A percentile compares a stretch with the other conserved stretches of the same genome.
Evolutionary conservation across 2,329 filamentous ascomycete species (phyloP).

Genomic region (Aspergillus thermomutatus): DNA sequence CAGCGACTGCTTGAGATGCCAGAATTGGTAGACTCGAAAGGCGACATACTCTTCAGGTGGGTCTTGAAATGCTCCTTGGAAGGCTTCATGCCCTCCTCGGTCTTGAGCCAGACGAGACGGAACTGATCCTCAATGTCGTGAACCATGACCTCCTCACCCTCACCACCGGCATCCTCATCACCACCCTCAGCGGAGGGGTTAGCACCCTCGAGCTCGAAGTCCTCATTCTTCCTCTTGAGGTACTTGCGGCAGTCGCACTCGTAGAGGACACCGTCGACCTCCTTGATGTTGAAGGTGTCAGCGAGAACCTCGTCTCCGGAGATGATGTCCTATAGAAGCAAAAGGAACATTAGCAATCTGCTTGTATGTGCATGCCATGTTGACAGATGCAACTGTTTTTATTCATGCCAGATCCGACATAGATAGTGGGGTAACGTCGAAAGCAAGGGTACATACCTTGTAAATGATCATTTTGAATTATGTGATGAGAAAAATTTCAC

Average conservation of each 20-base stretch:
- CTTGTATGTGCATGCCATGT: not conserved
- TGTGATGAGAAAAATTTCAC: slow-evolving; percentile 12
- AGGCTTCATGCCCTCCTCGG: slow-evolving; percentile 41
- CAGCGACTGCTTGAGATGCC: slow-evolving; percentile 1
- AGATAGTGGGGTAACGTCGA: slow-evolving; percentile 7
- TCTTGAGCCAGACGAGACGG: slow-evolving; percentile 66
- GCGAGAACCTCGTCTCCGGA: slow-evolving; percentile 94
- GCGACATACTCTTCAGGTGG: slow-evolving; percentile 75
- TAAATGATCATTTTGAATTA: slow-evolving; percentile 69
- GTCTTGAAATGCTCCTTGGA: slow-evolving; percentile 80
- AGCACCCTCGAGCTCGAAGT: slow-evolving; percentile 68
- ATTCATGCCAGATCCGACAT: not conserved
- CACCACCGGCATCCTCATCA: slow-evolving; percentile 67
- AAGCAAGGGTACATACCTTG: slow-evolving; percentile 50
- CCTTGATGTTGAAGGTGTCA: slow-evolving; percentile 83
- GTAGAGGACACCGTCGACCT: slow-evolving; percentile 75
- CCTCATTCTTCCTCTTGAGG: slow-evolving; percentile 65
- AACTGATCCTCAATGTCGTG: slow-evolving; percentile 94
- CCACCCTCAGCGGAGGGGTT: slow-evolving; percentile 91
- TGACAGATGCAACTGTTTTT: not conserved
- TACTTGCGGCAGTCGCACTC: slow-evolving; percentile 93
- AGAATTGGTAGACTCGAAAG: not conserved
- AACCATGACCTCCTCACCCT: slow-evolving; percentile 65
- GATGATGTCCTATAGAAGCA: slow-evolving; percentile 68
- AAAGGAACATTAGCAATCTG: slow-evolving; percentile 10